Base-by-base conservation (phyloP, 192 early-diverging fungal species). In the Globomyces pollinis-pini region DNA sequence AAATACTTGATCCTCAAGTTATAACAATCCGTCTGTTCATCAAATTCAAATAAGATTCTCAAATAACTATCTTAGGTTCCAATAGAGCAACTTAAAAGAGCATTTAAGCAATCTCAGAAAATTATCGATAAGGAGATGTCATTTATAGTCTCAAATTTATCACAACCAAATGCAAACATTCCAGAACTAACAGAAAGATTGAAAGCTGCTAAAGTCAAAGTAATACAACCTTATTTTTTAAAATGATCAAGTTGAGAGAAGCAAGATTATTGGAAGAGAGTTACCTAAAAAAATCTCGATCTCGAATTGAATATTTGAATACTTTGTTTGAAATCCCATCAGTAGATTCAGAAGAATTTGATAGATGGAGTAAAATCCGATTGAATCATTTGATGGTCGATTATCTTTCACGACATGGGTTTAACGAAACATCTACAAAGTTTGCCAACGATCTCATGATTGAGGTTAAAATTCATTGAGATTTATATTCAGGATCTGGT, bases 321-420 rank as follows among this genome's bases (percentile, higher is more conserved):
- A 79, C 89, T 44, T 67, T 98, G 11, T 75, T 79, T 29, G 41
- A 58, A 28, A 85, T 97, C 24, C 61, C 70, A 3, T 77, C 77
- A 0, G 57, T 83, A 0, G 77, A 89, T 21, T 76, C 84, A 32
- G 78, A 82, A 11, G 91, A 79, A 57, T 96, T 87, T 66, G 74
- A 75, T 24, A 72, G 79, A 45, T 99, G 97, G 97, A 86, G 86
- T 54, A 82, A 88, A 38, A 80, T 81, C 3, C 82, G 94, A 8
- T 68, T 98, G 21, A 84, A 95, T 68, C 80, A 93, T 13, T 77
- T 98, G 24, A 69, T 99, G 57, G 88, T 92, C 1, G 97, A 99
- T 67, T 99, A 95, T 67, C 84, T 99, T 86, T 75, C 97, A 23
- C 76, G 97, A 55, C 84, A 86, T 24, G 93, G 93, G 5, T 88